phyloP scores from a whole-genome alignment of 306 rosid genomes.

The Cicer chorassanicum region DNA sequence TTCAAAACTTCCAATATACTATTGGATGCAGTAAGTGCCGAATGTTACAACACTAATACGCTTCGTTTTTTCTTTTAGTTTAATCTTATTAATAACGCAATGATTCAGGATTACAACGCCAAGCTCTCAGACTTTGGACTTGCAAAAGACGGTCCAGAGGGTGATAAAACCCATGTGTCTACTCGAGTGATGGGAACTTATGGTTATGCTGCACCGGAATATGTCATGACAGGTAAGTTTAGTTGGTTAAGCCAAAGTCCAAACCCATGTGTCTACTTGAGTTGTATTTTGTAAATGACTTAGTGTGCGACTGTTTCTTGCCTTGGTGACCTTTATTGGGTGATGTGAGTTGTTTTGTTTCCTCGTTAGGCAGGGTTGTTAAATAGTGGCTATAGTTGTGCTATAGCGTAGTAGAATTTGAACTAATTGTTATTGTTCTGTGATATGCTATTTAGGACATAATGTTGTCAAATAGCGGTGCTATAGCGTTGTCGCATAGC shows the following conservation, averaged over 20 bases:
- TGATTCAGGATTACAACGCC: conserved; percentile 87
- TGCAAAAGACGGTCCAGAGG: conserved; percentile 97
- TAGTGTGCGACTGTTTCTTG: background rate
- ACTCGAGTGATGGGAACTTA: conserved; percentile 99
- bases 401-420: too few species aligned
- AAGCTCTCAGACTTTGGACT: conserved; percentile 99
- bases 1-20: conserved; percentile 95
- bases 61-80: background rate
- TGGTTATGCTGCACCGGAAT: conserved; percentile 98
- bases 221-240: conserved; percentile 90
- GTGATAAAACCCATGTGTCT: conserved; percentile 96
- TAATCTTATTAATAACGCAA: conserved; percentile 45
- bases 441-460: too few species aligned
- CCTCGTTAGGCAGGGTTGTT: background rate
- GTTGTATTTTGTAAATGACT: conserved; percentile 5
- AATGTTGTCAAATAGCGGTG: too few species aligned
- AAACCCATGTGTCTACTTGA: background rate
- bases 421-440: too few species aligned
- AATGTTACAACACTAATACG: conserved; percentile 1
- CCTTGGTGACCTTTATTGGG: background rate
- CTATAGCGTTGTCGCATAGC: too few species aligned
- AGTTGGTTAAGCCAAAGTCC: conserved; percentile 22
- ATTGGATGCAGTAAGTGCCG: conserved; percentile 88
- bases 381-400: too few species aligned
- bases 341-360: conserved; percentile 11